Base-by-base conservation (phyloP, 176 grass and related monocot species). In the Oryza punctata region DNA sequence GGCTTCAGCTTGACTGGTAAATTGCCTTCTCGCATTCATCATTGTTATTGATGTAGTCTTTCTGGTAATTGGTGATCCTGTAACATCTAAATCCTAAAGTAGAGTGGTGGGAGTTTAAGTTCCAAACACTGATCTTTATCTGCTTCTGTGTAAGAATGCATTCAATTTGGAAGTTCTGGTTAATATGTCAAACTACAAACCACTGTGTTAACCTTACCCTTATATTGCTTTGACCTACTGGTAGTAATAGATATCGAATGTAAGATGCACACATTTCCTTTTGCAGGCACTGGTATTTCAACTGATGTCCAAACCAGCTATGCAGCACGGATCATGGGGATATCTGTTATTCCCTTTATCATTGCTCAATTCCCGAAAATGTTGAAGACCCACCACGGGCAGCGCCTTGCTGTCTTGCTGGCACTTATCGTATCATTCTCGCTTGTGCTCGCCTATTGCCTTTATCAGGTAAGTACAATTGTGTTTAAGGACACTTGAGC, bases 251-350 rank as follows among this genome's bases (percentile, higher is more conserved):
- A n/a, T 7, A 61, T 61, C 11, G 57, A 61, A 61, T 70, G 35
- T 78, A 63, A 63, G 32, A 15, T 21, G 32, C 7, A 15, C 57
- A n/a, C 21, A 18, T 43, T 72, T 85, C 75, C 57, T 1, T 33
- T 72, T 84, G 1, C 81, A 99, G 96, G 80, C 49, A 81, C 89
- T 47, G 96, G 96, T 21, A 77, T 99, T 88, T 67, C 96, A 60
- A 93, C 91, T 65, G 96, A 99, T 84, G 23, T 90, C 65, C 91
- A 90, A 80, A 96, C 96, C 9, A 94, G 96, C 80, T 88, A 99
- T n/a, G 91, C 96, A 11, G 93, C 96, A 72, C 87, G 91, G 57
- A 99, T 99, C 49, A 94, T 99, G 96, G 89, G 81, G 33, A 80
- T 99, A 79, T 99, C 96, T 82, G 61, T 99, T 75, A 54, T 99